These are phyloP conservation scores for Salicornia ramosissima DNA, from an alignment of 148 eudicot genomes.

Conservation along the genomic window DNA sequence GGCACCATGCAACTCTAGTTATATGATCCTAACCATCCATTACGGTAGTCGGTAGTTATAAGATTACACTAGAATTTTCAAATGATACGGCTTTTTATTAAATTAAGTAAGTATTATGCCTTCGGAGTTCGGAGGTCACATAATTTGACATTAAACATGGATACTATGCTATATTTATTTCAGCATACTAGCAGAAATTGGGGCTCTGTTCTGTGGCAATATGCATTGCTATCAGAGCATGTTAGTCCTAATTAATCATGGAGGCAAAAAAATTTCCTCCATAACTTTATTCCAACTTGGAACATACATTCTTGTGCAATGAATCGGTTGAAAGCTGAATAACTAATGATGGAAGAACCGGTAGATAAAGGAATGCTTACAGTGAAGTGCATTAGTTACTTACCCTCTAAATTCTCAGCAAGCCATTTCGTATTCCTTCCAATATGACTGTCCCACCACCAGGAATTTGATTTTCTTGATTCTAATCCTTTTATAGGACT, in stretches of 20 bases:
- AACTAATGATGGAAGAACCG: neutral
- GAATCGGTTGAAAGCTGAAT: neutral
- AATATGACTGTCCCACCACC: conserved; percentile 90
- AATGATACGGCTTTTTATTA: too few species aligned
- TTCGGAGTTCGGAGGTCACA: neutral
- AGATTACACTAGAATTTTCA: too few species aligned
- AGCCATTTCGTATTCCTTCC: conserved; percentile 81
- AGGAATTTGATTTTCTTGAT: conserved; percentile 49
- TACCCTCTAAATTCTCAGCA: conserved; percentile 69
- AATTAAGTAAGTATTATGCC: neutral
- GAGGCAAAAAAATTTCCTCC: neutral
- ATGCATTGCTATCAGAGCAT: neutral
- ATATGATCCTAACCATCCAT: neutral
- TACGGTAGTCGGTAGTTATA: too few species aligned
- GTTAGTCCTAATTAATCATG: neutral
- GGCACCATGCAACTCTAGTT: neutral
- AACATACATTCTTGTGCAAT: neutral
- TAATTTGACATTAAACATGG: neutral
- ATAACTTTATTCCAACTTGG: neutral
- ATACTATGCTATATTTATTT: too few species aligned
- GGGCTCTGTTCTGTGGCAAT: neutral
- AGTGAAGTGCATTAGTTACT: conserved; percentile 25
- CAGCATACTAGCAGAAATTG: neutral
- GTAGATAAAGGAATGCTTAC: too few species aligned
- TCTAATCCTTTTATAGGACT: conserved; percentile 27